Conservation (phyloP, 805 yeast genomes). For the Kregervanrija fluxuum region DNA sequence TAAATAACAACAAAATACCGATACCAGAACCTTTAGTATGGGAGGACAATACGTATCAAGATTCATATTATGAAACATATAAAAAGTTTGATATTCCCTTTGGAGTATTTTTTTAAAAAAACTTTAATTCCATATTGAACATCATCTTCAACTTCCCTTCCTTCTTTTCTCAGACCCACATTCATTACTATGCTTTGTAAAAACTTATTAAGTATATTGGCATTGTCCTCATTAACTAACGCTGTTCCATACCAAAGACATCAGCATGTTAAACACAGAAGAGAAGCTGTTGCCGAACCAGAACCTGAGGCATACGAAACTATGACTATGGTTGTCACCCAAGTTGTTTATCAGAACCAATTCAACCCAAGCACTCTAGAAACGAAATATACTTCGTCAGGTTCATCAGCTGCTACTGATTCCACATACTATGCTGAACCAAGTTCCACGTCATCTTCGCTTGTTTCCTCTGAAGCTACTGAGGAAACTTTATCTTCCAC, state of each 20-base stretch:
- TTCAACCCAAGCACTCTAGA: conserved; percentile 2
- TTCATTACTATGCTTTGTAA: no score
- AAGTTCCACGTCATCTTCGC: conserved; percentile 6
- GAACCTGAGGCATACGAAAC: not conserved
- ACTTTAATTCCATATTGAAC: no score
- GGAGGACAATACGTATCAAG: no score
- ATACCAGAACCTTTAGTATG: no score
- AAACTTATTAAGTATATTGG: no score
- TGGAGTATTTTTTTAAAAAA: no score
- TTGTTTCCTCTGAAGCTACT: conserved; percentile 2
- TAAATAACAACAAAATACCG: no score
- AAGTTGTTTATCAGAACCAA: not conserved
- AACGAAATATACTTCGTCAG: not conserved
- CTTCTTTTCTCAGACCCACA: no score
- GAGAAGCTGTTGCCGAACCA: not conserved
- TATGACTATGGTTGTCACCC: not conserved
- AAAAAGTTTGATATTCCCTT: no score
- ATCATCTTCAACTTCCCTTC: no score
- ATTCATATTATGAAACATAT: no score
- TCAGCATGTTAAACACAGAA: not conserved
- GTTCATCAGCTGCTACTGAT: conserved; percentile 2
- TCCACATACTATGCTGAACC: conserved; percentile 2
- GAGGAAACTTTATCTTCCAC: conserved; percentile 9
- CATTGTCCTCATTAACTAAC: not conserved
- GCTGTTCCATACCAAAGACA: not conserved